Base-by-base conservation (phyloP, 2,329 filamentous ascomycete species). In the Arthrinium puccinioides region DNA sequence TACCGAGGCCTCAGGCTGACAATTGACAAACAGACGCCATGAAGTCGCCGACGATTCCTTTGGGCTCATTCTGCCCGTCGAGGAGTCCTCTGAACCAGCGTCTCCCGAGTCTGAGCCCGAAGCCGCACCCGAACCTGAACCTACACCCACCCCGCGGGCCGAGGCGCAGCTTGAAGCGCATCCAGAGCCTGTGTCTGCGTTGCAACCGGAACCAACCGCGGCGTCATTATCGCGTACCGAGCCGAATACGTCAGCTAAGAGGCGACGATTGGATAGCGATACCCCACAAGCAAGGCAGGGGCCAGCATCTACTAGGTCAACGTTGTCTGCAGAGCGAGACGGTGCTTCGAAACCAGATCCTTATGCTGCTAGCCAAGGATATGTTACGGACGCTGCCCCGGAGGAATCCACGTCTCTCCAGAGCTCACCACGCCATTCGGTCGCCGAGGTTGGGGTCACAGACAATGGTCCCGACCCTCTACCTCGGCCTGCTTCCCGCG, bases 11-110 rank as follows among this genome's bases (percentile, higher is more conserved):
- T 29, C 35, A 46, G 46, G 31, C 53, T 34, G 13, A 15, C 9
- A 19, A 24, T 29, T 13, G 1, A 5, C 29, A 32, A 31, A 33
- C 40, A 76, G 70, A 47, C 68, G 69, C 47, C 69, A 74, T 40
- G 70, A 79, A 51, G 64, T 82, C 11, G 73, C 67, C 44, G 74
- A 81, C 44, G 67, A 77, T 9, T 75, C 76, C 6, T 82, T 82
- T 50, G 68, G 66, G 11, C 66, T 79, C 47, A 57, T 69, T 32
- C 60, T 74, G 32, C 66, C 62, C 20, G 64, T 40, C 19, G 49
- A 43, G n/a, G 41, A 40, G 11, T 24, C 37, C 8, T 32, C 43
- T 28, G 54, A 54, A 39, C 37, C 44, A 10, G 40, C 49, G 14
- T 27, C 24, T 28, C 37, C 53, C 19, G 48, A 44, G 27, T 38